These are phyloP conservation scores for Phytophthora aleatoria DNA, from an alignment of 352 stramenopile species.

Conservation along the genomic window DNA sequence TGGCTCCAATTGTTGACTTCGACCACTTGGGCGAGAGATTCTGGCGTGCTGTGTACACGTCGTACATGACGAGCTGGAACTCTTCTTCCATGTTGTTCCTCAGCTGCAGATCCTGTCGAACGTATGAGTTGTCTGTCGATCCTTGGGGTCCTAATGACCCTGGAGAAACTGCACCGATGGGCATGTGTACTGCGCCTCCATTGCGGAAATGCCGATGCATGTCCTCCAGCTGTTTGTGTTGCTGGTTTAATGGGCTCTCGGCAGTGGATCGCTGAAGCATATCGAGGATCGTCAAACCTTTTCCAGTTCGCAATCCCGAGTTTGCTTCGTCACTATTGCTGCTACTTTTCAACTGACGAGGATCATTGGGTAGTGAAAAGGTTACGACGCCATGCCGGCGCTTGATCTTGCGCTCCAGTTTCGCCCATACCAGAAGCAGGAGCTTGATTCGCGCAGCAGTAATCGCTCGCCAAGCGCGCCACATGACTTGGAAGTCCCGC, in stretches of 20 bases:
- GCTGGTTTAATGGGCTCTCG: slow-evolving; percentile 19
- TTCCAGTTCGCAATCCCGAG: background rate
- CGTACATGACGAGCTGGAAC: slow-evolving; percentile 62
- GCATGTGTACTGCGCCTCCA: slow-evolving; percentile 49
- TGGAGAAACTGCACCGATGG: slow-evolving; percentile 29
- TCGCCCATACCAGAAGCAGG: slow-evolving; percentile 67
- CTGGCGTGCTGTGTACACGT: slow-evolving; percentile 50
- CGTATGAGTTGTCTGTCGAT: slow-evolving; percentile 15
- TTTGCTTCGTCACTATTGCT: slow-evolving; percentile 1
- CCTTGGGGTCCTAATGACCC: too few species aligned
- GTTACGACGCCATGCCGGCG: slow-evolving; percentile 45
- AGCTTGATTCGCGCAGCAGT: slow-evolving; percentile 77
- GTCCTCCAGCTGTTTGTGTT: slow-evolving; percentile 50
- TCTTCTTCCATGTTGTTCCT: slow-evolving; percentile 53
- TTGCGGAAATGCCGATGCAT: slow-evolving; percentile 72
- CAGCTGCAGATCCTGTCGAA: slow-evolving; percentile 39
- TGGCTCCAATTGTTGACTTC: background rate
- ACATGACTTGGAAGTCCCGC: slow-evolving; percentile 77
- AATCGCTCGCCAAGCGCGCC: slow-evolving; percentile 69
- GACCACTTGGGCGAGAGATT: slow-evolving; percentile 18
- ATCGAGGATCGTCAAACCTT: slow-evolving; percentile 28
- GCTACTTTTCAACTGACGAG: slow-evolving; percentile 3
- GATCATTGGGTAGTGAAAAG: slow-evolving; percentile 4
- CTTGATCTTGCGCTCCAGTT: slow-evolving; percentile 63
- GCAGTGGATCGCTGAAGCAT: slow-evolving; percentile 25